Evolutionary conservation across 441 rosid species (phyloP).

Genomic region (Pelargonium cotyledonis): DNA sequence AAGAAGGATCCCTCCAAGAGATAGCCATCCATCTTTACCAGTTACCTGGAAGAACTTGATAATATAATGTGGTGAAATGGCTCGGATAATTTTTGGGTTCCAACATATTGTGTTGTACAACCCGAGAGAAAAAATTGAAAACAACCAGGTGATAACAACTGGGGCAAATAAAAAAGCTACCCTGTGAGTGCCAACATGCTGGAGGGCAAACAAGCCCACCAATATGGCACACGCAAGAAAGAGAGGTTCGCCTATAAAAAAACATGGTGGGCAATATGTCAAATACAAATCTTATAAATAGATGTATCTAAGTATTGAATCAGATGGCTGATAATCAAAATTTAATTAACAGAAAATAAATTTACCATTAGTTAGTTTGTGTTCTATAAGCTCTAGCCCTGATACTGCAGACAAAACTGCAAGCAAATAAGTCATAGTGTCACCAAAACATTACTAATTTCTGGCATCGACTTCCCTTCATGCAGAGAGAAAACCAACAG

Average conservation of each 20-base stretch:
- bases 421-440: conserved; percentile 17
- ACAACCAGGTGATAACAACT: conserved; percentile 67
- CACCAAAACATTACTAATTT: conserved; percentile 3
- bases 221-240: conserved; percentile 73
- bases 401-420: conserved; percentile 85
- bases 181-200: conserved; percentile 77
- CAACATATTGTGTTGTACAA: conserved; percentile 60
- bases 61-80: conserved; percentile 71
- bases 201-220: conserved; percentile 89
- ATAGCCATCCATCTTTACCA: conserved; percentile 84
- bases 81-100: conserved; percentile 67
- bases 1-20: conserved; percentile 91
- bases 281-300: background rate
- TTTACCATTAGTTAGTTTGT: conserved; percentile 49
- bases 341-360: background rate
- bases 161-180: conserved; percentile 92
- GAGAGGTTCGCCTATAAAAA: conserved; percentile 46
- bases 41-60: conserved; percentile 59
- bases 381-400: conserved; percentile 51
- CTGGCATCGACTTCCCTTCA: background rate
- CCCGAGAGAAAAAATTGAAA: conserved; percentile 61
- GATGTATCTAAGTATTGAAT: background rate
- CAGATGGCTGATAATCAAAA: background rate
- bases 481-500: background rate
- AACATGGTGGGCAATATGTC: background rate